Evolutionary conservation across 73 alveolate genomes (phyloP), one percentile per base, ranked within the genome.

Genomic region (Tetrahymena thermophila): DNA sequence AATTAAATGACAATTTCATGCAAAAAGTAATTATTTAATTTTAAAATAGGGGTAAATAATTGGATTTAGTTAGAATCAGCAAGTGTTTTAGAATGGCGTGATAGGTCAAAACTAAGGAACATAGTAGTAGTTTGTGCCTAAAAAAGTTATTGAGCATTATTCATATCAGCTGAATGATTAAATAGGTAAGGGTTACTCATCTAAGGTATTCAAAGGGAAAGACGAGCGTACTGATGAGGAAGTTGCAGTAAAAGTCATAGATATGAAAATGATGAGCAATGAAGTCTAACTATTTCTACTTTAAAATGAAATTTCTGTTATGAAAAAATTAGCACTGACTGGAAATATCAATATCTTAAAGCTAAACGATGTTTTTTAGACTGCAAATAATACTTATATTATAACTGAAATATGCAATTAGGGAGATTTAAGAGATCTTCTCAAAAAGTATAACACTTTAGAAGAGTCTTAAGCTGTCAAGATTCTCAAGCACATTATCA

Each of bases 171-270:
- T 95, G 97, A 89, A 44, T 95, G 97, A 95, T 35, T 85, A 85
- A 71, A 95, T 95, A 7, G 97, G 97, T 25, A 34, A 93, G 85
- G 97, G 97, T 43, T 95, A 95, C 84, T 84, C 95, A 38, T 95
- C 97, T 23, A 95, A 95, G 85, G 97, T 95, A 34, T 95, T 85
- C 85, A 95, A 95, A 35, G 97, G 97, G 28, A 95, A 95, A 28
- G 97, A 95, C 31, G 97, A 95, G 19, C 71, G 84, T 10, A 85
- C 95, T n/a, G 97, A 94, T 85, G 97, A 95, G 42, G 89, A 83
- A 7, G 97, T 95, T 13, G 97, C 97, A 42, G 95, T 95, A 35
- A 95, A 95, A 50, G 97, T 95, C n/a, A 95, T 95, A 31, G 97
- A 95, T 89, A 93, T 95, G 94, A 95, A 95, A 50, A 89, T 94